Evolutionary conservation across 768 basidiomycete genomes (phyloP), one percentile per base, ranked within the genome.

Genomic region (Boletus rubropictus): DNA sequence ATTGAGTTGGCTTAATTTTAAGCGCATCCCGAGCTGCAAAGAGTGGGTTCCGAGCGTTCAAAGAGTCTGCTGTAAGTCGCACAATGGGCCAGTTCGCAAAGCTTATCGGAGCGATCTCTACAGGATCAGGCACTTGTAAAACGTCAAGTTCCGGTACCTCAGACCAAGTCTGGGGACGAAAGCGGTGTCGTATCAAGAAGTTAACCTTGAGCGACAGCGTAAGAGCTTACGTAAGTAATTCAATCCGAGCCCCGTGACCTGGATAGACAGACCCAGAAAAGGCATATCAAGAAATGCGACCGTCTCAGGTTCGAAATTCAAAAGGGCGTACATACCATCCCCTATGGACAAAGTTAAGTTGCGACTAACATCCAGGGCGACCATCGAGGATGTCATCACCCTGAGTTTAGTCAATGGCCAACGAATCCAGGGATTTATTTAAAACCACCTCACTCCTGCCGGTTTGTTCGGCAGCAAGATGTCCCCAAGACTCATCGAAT

Each of bases 51-150:
- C 40, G 40, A 40, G 45, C 3, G n/a, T 35, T 33, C 42, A 43
- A 48, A 47, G 46, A 42, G 42, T 27, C 24, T 38, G n/a, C 15
- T 44, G 41, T 39, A 20, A 49, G 27, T 46, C 42, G n/a, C n/a
- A 46, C 39, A 49, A 22, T 8, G 39, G 45, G 33, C 22, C 44
- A n/a, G 38, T 43, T 48, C 40, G 39, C 51, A 41, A 61, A 58
- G 61, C 46, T 50, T 58, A 61, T 62, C 59, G 59, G 56, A 22
- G 49, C 53, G 62, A 64, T 59, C 61, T 55, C 46, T 32, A 32
- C 51, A 61, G 17, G 39, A 63, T 58, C 59, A 61, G 55, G 61
- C 55, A 54, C 56, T 48, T 24, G 7, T 18, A 43, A 28, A 21
- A 22, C 7, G 45, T 45, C 35, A 48, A 49, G 52, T 36, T 48